Evolutionary conservation across 2,329 filamentous ascomycete species (phyloP).

Genomic region (Epichloe sibirici): DNA sequence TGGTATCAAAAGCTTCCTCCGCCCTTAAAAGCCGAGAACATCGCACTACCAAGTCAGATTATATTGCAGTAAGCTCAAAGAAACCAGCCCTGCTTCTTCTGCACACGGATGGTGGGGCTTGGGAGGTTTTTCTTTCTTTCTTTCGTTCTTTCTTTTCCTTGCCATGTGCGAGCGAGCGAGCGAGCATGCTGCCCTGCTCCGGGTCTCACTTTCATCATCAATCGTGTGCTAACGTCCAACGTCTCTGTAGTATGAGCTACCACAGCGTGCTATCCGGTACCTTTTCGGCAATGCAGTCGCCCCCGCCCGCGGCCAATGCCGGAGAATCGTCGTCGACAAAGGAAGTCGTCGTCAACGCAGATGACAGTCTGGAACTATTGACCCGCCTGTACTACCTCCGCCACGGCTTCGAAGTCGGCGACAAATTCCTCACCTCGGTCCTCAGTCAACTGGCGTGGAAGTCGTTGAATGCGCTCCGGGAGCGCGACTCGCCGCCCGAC

Average conservation of each 20-base stretch:
- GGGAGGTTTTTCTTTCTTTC: background rate
- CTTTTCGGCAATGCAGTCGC: too few species aligned
- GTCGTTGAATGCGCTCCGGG: conserved; percentile 14
- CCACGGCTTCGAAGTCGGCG: conserved; percentile 20
- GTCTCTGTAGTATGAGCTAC: too few species aligned
- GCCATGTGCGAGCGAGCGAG: too few species aligned
- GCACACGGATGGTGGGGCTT: too few species aligned
- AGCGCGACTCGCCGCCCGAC: background rate
- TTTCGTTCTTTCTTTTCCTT: background rate
- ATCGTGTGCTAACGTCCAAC: too few species aligned
- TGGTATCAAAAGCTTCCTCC: conserved; percentile 19
- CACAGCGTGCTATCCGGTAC: too few species aligned
- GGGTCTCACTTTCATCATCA: too few species aligned
- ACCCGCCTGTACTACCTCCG: conserved; percentile 19
- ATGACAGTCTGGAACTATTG: conserved; percentile 13
- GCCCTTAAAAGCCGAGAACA: conserved; percentile 15
- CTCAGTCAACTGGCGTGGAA: conserved; percentile 20
- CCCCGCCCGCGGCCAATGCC: too few species aligned
- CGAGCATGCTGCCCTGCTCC: too few species aligned
- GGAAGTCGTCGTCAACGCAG: conserved; percentile 12
- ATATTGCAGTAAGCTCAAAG: conserved; percentile 23
- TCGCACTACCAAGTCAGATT: conserved; percentile 22
- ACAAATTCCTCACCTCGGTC: conserved; percentile 12
- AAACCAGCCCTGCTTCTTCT: background rate
- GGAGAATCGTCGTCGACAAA: background rate